Base-by-base conservation (phyloP, 257 asterid species). In the Solanum bulbocastanum region DNA sequence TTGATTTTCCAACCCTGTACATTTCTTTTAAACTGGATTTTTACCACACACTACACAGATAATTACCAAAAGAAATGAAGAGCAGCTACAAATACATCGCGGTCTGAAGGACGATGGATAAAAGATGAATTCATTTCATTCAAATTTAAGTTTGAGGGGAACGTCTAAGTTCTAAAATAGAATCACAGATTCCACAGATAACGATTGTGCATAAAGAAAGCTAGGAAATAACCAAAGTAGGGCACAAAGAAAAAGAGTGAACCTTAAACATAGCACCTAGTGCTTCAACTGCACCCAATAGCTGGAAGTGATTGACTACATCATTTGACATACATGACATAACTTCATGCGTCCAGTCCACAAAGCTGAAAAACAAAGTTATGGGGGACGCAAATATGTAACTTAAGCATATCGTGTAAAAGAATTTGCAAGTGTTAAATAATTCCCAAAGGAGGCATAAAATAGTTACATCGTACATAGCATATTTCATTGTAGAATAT, bases 191-290 rank as follows among this genome's bases (percentile, higher is more conserved):
- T 76, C 79, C 15, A 42, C 60, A 2, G 33, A 22, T 23, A 42
- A 5, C 9, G 6, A 42, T 30, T 49, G 60, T 30, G n/a, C 6
- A 44, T 25, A 27, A 44, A 46, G 39, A 46, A 27, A 25, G 13
- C 23, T 39, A 79, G 42, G 36, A 46, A 81, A 49, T 46, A 81
- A 27, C 68, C 66, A 81, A 46, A 46, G 56, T 16, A 46, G 27
- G 18, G 60, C 13, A 33, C 42, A 72, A 22, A 6, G 83, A 49
- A 44, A 4, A 72, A 46, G 46, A 87, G n/a, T 37, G 10, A 81
- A 96, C 99, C 98, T 97, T 97, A 87, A 94, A 94, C 88, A 93
- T 92, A 90, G 98, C 93, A 89, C 98, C 97, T 87, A 96, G 88
- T 88, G 98, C 96, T 93, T 96, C 99, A 86, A 93, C 92, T 52